phyloP scores from a whole-genome alignment of 176 grass and related monocot genomes.

The Rhipidocladum racemiflorum region DNA sequence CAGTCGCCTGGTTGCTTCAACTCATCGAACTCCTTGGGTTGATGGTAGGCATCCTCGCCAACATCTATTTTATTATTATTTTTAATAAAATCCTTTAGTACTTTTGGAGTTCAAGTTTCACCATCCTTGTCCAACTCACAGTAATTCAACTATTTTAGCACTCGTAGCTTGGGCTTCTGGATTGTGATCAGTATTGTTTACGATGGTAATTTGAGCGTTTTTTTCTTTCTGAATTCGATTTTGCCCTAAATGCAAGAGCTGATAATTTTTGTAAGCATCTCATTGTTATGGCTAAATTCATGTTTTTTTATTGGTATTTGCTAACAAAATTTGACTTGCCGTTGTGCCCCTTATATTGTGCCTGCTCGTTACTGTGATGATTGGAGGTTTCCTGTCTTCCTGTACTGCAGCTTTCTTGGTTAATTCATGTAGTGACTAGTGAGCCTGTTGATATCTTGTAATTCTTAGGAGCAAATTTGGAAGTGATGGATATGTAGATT shows the following conservation, averaged over 20 bases:
- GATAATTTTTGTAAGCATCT: not conserved
- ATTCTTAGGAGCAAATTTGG: no score
- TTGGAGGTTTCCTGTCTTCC: not conserved
- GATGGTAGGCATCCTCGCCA: conserved; percentile 24
- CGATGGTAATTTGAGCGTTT: not conserved
- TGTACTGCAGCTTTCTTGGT: not conserved
- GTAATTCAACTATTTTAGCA: not conserved
- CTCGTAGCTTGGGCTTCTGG: not conserved
- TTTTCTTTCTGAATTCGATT: not conserved
- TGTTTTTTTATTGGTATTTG: not conserved
- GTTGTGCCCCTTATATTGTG: not conserved
- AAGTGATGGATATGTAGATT: not conserved
- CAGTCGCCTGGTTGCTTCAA: conserved; percentile 20
- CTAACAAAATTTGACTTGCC: not conserved
- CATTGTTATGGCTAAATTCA: not conserved
- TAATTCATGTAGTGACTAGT: not conserved
- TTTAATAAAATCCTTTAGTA: not conserved
- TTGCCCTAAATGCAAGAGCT: not conserved
- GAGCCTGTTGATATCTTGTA: no score
- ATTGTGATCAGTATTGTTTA: not conserved
- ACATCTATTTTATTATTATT: not conserved
- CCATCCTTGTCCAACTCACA: not conserved
- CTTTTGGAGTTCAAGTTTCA: not conserved
- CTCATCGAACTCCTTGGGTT: conserved; percentile 13
- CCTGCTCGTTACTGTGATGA: not conserved